A percentile compares a stretch with the other conserved stretches of the same genome.
Conservation (phyloP, 768 basidiomycete genomes). For the Chlorophyllum brunneum region DNA sequence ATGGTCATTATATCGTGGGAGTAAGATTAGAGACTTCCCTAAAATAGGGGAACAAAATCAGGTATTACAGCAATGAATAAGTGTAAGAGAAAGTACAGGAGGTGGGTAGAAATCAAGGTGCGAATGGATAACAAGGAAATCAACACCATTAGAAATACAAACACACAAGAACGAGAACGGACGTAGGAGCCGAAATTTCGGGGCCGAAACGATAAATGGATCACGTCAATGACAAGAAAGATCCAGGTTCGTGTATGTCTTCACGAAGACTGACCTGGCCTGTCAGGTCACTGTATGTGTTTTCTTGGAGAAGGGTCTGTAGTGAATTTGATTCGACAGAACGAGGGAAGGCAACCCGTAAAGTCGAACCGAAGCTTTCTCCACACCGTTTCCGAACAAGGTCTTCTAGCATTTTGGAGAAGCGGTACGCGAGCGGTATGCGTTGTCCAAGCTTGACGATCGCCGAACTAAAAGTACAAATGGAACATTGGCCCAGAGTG, state of each 20-base stretch:
- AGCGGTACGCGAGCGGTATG: constrained; percentile 61
- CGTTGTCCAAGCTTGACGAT: constrained; percentile 62
- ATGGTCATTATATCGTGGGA: constrained; percentile 10
- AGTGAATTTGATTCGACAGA: constrained; percentile 27
- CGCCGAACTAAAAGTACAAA: constrained; percentile 38
- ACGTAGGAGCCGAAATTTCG: constrained; percentile 7
- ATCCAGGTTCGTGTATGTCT: constrained; percentile 31
- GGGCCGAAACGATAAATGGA: constrained; percentile 9
- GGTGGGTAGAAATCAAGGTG: background rate
- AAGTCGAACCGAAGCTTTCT: constrained; percentile 22
- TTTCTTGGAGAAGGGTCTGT: constrained; percentile 29
- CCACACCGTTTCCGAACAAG: constrained; percentile 38
- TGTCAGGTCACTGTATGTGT: constrained; percentile 17
- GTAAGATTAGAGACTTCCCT: background rate
- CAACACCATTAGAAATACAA: constrained; percentile 5
- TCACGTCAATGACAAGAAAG: constrained; percentile 30
- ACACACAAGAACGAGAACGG: background rate
- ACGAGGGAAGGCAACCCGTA: constrained; percentile 31
- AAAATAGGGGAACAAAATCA: background rate
- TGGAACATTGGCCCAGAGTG: background rate
- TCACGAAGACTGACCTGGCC: constrained; percentile 27
- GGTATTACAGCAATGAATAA: constrained; percentile 4
- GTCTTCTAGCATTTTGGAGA: constrained; percentile 54
- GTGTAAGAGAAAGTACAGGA: background rate
- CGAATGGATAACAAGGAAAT: background rate